Conservation (phyloP, 2,329 filamentous ascomycete species). For the Daldinia eschscholtzii region DNA sequence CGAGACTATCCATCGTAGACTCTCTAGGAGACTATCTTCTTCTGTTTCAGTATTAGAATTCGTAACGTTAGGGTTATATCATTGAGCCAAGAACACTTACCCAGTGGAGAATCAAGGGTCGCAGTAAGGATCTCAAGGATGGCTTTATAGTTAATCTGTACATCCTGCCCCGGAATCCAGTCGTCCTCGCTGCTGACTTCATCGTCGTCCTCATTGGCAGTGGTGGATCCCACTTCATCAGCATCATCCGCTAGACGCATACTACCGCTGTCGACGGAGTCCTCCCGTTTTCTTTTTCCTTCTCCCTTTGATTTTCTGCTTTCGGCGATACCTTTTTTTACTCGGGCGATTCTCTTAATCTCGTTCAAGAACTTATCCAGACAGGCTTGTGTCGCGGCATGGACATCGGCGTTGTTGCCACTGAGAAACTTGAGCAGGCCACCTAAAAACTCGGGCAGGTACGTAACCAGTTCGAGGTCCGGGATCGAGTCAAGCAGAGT, state of each 20-base stretch:
- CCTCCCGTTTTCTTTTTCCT: constrained; percentile 76
- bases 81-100: constrained; percentile 59
- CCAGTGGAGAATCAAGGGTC: constrained; percentile 85
- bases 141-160: constrained; percentile 91
- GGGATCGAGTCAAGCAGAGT: constrained; percentile 95
- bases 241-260: constrained; percentile 70
- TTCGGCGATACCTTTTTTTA: constrained; percentile 92
- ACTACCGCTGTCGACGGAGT: constrained; percentile 76
- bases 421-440: constrained; percentile 93
- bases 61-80: neutral
- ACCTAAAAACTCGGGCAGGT: constrained; percentile 89
- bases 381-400: constrained; percentile 88
- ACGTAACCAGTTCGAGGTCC: constrained; percentile 93
- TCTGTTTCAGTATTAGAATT: constrained; percentile 64
- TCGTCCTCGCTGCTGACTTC: constrained; percentile 82
- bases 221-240: constrained; percentile 70
- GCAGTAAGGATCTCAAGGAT: constrained; percentile 92
- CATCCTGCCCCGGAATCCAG: constrained; percentile 97
- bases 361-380: constrained; percentile 92
- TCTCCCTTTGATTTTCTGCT: constrained; percentile 79
- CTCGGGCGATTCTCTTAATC: constrained; percentile 91
- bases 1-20: constrained; percentile 92
- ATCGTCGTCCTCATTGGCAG: constrained; percentile 65
- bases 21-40: constrained; percentile 91
- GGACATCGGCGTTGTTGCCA: constrained; percentile 92